A percentile compares a stretch with the other conserved stretches of the same genome.
These are phyloP conservation scores for Xylaria sp. DNA, from an alignment of 2,329 filamentous ascomycete species.

Conservation along the genomic window DNA sequence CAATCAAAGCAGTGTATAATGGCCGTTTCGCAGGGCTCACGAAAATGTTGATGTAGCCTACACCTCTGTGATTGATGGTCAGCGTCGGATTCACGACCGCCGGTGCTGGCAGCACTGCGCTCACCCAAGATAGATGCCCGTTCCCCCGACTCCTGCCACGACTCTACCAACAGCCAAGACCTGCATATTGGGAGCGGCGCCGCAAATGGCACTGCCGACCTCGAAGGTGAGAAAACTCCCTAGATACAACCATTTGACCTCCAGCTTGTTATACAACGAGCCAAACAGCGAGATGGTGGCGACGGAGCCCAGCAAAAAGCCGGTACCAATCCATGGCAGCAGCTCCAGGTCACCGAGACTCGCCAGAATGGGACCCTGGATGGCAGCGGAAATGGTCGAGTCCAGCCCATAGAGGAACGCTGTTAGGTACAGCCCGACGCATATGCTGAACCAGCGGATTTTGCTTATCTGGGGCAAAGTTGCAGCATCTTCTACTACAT, in stretches of 20 bases:
- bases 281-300: conserved; percentile 50
- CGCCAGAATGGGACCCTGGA: conserved; percentile 53
- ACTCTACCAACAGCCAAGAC: conserved; percentile 35
- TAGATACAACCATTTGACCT: conserved; percentile 53
- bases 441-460: conserved; percentile 50
- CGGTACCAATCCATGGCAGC: conserved; percentile 53
- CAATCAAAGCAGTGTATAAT: neutral
- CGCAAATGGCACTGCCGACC: conserved; percentile 52
- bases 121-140: conserved; percentile 42
- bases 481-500: neutral
- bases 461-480: neutral
- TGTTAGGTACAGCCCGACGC: conserved; percentile 13
- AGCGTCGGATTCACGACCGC: neutral
- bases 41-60: conserved; percentile 1
- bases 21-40: neutral
- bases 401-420: conserved; percentile 53
- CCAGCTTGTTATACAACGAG: conserved; percentile 53
- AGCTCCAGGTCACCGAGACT: conserved; percentile 50
- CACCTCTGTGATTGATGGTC: neutral
- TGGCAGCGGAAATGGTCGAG: conserved; percentile 58
- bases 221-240: conserved; percentile 36
- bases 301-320: conserved; percentile 54
- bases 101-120: neutral
- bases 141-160: conserved; percentile 19
- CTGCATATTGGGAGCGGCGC: conserved; percentile 36